Conservation (phyloP, 78 protist genomes). For the Diacronema lutheri region DNA sequence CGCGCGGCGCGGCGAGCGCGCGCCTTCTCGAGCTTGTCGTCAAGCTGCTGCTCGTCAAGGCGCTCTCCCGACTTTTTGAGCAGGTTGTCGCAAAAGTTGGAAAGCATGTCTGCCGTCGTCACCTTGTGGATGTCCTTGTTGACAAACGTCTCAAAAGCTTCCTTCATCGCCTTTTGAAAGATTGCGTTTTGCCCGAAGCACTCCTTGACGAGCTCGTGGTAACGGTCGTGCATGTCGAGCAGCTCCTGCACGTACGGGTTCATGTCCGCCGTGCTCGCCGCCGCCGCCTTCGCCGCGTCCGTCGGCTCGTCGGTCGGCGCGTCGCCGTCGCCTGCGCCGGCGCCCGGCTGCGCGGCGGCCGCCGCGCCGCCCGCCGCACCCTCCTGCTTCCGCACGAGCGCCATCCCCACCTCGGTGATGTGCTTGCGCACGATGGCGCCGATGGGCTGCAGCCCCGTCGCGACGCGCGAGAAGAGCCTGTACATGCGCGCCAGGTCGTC, state of each 20-base stretch:
- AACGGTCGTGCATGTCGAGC: slow-evolving; percentile 32
- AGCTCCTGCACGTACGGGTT: slow-evolving; percentile 15
- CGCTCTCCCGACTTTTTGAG: slow-evolving; percentile 28
- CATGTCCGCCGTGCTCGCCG: background rate
- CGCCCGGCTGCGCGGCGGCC: background rate
- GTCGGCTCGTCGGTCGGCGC: no score
- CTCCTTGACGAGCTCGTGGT: slow-evolving; percentile 29
- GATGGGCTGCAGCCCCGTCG: slow-evolving; percentile 39
- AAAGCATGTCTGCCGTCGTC: slow-evolving; percentile 38
- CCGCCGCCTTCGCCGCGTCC: no score
- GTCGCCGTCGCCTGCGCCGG: background rate
- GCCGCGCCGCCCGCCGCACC: background rate
- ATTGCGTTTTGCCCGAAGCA: slow-evolving; percentile 26
- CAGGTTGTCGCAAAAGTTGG: slow-evolving; percentile 36
- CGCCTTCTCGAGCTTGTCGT: slow-evolving; percentile 30
- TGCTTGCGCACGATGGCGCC: slow-evolving; percentile 29
- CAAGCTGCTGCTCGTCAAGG: slow-evolving; percentile 1
- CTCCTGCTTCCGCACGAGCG: slow-evolving; percentile 9
- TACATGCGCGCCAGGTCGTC: slow-evolving; percentile 22
- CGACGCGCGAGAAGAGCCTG: slow-evolving; percentile 2
- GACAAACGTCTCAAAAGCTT: slow-evolving; percentile 46
- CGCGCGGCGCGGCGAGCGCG: no score
- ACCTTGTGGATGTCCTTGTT: slow-evolving; percentile 35
- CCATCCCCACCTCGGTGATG: slow-evolving; percentile 18
- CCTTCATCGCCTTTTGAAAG: slow-evolving; percentile 37